Base-by-base conservation (phyloP, 345 rosid species). In the Eucalyptus curtisii region DNA sequence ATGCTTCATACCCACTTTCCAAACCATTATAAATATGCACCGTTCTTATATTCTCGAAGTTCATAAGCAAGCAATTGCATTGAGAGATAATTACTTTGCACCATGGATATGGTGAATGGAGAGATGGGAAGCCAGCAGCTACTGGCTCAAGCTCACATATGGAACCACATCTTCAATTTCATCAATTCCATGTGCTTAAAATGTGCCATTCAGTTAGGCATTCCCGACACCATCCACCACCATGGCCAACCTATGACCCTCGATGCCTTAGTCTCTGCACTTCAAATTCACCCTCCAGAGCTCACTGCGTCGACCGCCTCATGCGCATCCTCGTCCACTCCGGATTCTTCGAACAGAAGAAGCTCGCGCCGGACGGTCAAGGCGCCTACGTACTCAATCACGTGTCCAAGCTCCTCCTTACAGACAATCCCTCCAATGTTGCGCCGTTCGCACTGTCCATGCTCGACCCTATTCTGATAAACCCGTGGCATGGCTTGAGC, bases 181-280 rank as follows among this genome's bases (percentile, higher is more conserved):
- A 61, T 91, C n/a, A 88, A 91, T 31, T 91, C 93, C 33, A 91
- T 90, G 93, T 89, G 93, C 15, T 42, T 95, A 8, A 92, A 92
- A 86, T 91, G 92, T 53, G 95, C 92, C 22, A 66, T 95, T 49
- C 79, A 94, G 10, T 85, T 95, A 16, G 86, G 90, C 59, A 92
- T 95, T 50, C 93, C 93, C 1, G 95, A 93, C 22, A 76, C 87
- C 86, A 89, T 95, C 91, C 92, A 92, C 66, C 86, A 20, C 49
- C 94, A 92, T 80, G 92, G 90, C 53, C 55, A 79, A 13, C 92
- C 94, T 91, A 94, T 94, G 87, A 90, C 90, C 19, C 87, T 89
- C 13, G 45, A 89, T 1, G 89, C 92, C 55, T 88, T 95, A 2
- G 87, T 87, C 44, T 50, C 89, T 1, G 86, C 90, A 14, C 87